phyloP scores from a whole-genome alignment of 1,284 basidiomycete genomes.

The Papiliotrema terrestris region DNA sequence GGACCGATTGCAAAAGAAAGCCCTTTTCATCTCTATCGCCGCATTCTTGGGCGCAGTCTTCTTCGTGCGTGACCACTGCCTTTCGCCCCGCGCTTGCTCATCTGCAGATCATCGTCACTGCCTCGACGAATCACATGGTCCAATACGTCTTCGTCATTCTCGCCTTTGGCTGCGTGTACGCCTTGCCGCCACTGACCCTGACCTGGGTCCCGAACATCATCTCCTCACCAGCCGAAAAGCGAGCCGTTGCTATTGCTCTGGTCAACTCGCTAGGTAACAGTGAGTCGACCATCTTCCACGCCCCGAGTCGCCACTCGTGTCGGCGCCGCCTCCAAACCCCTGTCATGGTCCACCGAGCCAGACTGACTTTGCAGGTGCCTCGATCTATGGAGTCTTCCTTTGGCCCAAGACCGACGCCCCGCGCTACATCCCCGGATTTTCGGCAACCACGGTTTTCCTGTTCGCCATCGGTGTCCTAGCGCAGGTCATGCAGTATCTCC shows the following conservation, averaged over 20 bases:
- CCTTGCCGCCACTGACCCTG: constrained; percentile 48
- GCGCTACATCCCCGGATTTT: constrained; percentile 51
- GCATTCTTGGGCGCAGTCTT: constrained; percentile 36
- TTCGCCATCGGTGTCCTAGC: constrained; percentile 43
- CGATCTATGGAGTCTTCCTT: constrained; percentile 53
- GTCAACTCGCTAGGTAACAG: constrained; percentile 47
- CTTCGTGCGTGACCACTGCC: constrained; percentile 32
- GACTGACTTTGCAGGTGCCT: constrained; percentile 13
- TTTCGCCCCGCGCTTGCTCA: not conserved
- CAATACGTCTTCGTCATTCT: constrained; percentile 52
- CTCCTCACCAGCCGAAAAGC: constrained; percentile 46
- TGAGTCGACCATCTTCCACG: no score
- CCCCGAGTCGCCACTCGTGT: no score
- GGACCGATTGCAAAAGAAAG: constrained; percentile 49
- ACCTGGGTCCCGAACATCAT: constrained; percentile 50
- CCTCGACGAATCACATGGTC: constrained; percentile 43
- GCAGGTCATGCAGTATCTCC: constrained; percentile 40
- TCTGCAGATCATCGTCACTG: constrained; percentile 39
- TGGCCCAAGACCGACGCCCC: constrained; percentile 50
- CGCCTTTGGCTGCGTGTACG: constrained; percentile 51
- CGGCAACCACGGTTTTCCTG: constrained; percentile 47
- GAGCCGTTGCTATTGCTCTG: constrained; percentile 48
- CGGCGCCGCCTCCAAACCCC: no score
- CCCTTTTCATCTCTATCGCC: constrained; percentile 43
- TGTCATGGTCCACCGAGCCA: no score